A percentile compares a stretch with the other conserved stretches of the same genome.
Evolutionary conservation across 2,329 filamentous ascomycete genomes (phyloP).

Genomic region (Mycosphaerella sp.): DNA sequence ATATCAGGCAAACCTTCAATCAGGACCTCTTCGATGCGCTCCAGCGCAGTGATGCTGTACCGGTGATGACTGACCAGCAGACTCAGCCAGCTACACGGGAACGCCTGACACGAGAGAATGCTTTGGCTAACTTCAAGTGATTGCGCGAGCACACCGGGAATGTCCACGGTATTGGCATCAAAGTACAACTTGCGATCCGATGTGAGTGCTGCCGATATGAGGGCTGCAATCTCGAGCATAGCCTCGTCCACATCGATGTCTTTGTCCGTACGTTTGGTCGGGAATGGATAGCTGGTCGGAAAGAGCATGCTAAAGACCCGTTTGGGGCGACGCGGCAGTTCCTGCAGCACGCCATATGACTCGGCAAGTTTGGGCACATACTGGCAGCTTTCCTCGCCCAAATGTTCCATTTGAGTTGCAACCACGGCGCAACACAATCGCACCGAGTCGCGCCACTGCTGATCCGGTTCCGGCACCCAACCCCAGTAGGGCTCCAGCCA

Average conservation of each 20-base stretch:
- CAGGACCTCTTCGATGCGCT: conserved; percentile 72
- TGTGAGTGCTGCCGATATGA: conserved; percentile 60
- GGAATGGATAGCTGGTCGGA: conserved; percentile 84
- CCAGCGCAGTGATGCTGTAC: conserved; percentile 76
- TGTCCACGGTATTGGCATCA: conserved; percentile 52
- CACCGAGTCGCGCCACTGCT: conserved; percentile 89
- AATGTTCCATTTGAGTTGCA: conserved; percentile 70
- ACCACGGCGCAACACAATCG: conserved; percentile 89
- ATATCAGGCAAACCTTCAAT: conserved; percentile 78
- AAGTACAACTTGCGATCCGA: conserved; percentile 29
- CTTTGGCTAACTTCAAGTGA: conserved; percentile 80
- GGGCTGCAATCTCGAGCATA: conserved; percentile 78
- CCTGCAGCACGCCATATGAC: conserved; percentile 73
- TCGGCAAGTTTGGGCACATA: conserved; percentile 88
- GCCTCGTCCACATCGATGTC: conserved; percentile 60
- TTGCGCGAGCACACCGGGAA: conserved; percentile 68
- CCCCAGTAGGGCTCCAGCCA: conserved; percentile 98
- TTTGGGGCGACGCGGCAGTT: conserved; percentile 54
- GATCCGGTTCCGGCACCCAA: conserved; percentile 58
- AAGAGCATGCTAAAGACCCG: conserved; percentile 76
- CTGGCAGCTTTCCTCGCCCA: conserved; percentile 74
- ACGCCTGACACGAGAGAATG: conserved; percentile 81
- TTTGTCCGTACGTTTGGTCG: conserved; percentile 58
- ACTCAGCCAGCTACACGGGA: conserved; percentile 84
- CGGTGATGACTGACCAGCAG: conserved; percentile 59